These are phyloP conservation scores for Gigaspora rosea DNA, from an alignment of 192 early-diverging fungal genomes.

Conservation along the genomic window DNA sequence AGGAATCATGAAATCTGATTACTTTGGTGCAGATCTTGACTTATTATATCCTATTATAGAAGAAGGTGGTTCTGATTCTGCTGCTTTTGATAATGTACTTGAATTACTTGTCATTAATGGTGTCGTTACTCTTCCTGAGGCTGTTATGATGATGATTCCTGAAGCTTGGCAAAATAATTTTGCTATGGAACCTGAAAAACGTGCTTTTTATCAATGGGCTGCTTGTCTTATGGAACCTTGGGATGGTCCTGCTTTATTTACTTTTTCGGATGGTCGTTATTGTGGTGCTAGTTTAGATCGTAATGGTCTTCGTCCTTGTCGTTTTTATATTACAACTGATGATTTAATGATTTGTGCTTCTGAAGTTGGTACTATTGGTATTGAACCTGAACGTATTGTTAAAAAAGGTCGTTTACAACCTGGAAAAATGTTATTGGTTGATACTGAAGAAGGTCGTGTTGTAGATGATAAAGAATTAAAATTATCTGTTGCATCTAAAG, in stretches of 20 bases:
- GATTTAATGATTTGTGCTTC: constrained; percentile 98
- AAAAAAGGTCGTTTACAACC: constrained; percentile 94
- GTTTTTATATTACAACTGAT: constrained; percentile 90
- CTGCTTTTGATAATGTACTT: constrained; percentile 95
- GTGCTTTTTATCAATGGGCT: constrained; percentile 97
- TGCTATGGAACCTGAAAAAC: constrained; percentile 81
- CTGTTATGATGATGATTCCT: constrained; percentile 98
- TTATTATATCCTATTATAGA: constrained; percentile 92
- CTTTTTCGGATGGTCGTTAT: constrained; percentile 96
- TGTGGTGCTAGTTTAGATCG: constrained; percentile 98
- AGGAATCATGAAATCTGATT: constrained; percentile 85
- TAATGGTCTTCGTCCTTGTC: constrained; percentile 97
- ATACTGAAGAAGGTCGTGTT: constrained; percentile 85
- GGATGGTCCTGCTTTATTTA: constrained; percentile 98
- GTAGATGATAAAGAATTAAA: constrained; percentile 93
- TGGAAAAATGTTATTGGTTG: constrained; percentile 96
- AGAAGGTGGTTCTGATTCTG: constrained; percentile 94
- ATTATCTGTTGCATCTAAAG: constrained; percentile 64
- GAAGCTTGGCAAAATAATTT: constrained; percentile 96
- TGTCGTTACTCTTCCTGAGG: constrained; percentile 88
- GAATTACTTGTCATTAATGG: constrained; percentile 93
- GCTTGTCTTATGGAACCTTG: constrained; percentile 97
- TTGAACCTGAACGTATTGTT: constrained; percentile 78
- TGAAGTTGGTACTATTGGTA: constrained; percentile 89
- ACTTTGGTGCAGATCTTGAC: constrained; percentile 77